Conservation (phyloP, 345 rosid genomes). For the Turnera subulata region DNA sequence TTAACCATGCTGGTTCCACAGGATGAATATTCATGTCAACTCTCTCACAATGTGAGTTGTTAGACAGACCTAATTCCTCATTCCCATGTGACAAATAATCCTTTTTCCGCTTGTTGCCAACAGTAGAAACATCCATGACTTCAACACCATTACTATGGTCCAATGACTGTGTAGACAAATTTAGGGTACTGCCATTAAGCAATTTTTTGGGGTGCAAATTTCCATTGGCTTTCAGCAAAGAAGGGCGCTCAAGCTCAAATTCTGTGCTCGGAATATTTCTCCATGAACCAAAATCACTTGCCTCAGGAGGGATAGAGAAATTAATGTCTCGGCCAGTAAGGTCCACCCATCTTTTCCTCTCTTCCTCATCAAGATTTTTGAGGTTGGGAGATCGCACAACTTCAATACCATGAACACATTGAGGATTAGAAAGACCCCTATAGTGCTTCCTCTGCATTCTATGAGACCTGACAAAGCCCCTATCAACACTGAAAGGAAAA, state of each 20-base stretch:
- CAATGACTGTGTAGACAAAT: slow-evolving; percentile 67
- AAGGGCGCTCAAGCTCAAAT: slow-evolving; percentile 81
- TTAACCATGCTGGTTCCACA: slow-evolving; percentile 67
- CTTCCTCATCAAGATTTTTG: slow-evolving; percentile 73
- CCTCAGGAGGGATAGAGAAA: slow-evolving; percentile 71
- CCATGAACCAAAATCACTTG: slow-evolving; percentile 92
- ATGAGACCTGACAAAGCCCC: slow-evolving; percentile 92
- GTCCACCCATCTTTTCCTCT: slow-evolving; percentile 81
- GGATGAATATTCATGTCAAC: slow-evolving; percentile 60
- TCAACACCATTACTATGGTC: slow-evolving; percentile 55
- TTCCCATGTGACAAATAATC: slow-evolving; percentile 60
- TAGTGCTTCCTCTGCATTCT: slow-evolving; percentile 98
- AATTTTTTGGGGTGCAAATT: slow-evolving; percentile 50
- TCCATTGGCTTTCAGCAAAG: slow-evolving; percentile 33
- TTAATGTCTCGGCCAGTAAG: slow-evolving; percentile 87
- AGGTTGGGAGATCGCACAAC: slow-evolving; percentile 73
- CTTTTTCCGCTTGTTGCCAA: slow-evolving; percentile 65
- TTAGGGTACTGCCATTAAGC: slow-evolving; percentile 82
- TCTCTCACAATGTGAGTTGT: slow-evolving; percentile 43
- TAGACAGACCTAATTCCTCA: slow-evolving; percentile 54
- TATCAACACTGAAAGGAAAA: slow-evolving; percentile 88
- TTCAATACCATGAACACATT: slow-evolving; percentile 92
- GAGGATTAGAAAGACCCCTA: slow-evolving; percentile 93
- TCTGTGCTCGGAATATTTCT: slow-evolving; percentile 89
- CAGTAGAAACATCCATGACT: slow-evolving; percentile 61